Evolutionary conservation across 129 eudicot genomes (phyloP).

Genomic region (Logfia minima): DNA sequence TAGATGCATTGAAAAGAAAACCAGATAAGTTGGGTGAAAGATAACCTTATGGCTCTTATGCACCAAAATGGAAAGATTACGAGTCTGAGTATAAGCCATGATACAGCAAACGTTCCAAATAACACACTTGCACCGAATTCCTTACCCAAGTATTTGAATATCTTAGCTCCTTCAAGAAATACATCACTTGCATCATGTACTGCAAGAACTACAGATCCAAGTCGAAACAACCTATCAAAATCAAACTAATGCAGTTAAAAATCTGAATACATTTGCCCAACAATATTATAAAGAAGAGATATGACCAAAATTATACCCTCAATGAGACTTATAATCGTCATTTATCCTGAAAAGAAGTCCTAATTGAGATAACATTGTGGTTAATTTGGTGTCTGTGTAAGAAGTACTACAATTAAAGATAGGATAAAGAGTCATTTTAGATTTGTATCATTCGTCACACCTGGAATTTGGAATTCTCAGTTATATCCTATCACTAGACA

Average conservation of each 20-base stretch:
- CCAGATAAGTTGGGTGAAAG: conserved; percentile 1
- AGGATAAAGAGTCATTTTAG: not conserved
- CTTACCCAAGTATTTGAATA: conserved; percentile 67
- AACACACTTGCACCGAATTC: conserved; percentile 68
- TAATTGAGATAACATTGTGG: not conserved
- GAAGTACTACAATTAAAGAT: not conserved
- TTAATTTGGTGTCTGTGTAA: not conserved
- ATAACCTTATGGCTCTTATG: conserved; percentile 65
- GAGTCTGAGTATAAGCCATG: conserved; percentile 76
- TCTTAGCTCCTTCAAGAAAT: conserved; percentile 77
- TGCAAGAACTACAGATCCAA: conserved; percentile 66
- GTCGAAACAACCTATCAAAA: conserved; percentile 55
- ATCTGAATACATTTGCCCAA: not conserved
- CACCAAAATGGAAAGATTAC: conserved; percentile 74
- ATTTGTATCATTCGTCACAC: not conserved
- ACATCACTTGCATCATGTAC: conserved; percentile 90
- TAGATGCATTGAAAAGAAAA: not conserved
- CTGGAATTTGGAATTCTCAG: not conserved
- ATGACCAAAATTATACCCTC: not conserved
- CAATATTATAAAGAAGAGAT: not conserved
- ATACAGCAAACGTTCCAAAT: conserved; percentile 72
- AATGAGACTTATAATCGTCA: not conserved
- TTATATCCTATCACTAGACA: not conserved
- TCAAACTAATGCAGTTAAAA: not conserved
- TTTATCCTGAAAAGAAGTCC: not conserved